Conservation (phyloP, 1,284 basidiomycete genomes). For the Melampsora larici-populina region DNA sequence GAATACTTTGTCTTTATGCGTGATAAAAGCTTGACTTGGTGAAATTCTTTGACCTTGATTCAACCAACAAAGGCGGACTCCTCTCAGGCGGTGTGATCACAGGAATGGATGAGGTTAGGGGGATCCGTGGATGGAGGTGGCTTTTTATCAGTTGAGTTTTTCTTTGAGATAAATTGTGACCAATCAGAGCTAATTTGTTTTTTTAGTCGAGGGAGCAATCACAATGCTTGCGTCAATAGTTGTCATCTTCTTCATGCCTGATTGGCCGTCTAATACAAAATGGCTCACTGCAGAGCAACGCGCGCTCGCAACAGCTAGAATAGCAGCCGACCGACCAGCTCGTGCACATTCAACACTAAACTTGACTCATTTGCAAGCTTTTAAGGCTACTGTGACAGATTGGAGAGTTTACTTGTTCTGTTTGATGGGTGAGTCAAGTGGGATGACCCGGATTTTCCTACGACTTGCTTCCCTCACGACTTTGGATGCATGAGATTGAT, state of each 20-base stretch:
- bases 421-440: slow-evolving; percentile 49
- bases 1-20: too few relatives aligned
- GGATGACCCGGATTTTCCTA: too few relatives aligned
- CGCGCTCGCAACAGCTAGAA: slow-evolving; percentile 55
- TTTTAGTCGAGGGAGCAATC: slow-evolving; percentile 32
- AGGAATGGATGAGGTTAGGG: slow-evolving; percentile 44
- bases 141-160: slow-evolving; percentile 46
- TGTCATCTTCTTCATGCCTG: slow-evolving; percentile 53
- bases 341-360: slow-evolving; percentile 49
- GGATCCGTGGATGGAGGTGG: slow-evolving; percentile 46
- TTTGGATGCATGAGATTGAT: too few relatives aligned
- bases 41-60: too few relatives aligned
- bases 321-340: slow-evolving; percentile 54
- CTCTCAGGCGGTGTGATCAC: slow-evolving; percentile 46
- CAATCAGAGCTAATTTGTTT: background rate
- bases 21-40: too few relatives aligned
- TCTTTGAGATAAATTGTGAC: background rate
- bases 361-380: slow-evolving; percentile 50
- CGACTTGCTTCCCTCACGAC: too few relatives aligned
- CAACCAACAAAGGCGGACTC: slow-evolving; percentile 44
- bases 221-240: slow-evolving; percentile 21
- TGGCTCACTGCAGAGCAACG: slow-evolving; percentile 56
- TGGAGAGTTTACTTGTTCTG: slow-evolving; percentile 52
- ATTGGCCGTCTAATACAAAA: slow-evolving; percentile 55
- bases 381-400: slow-evolving; percentile 51